Percentiles rank a stretch among this genome's conserved stretches.
These are phyloP conservation scores for Pseudoscleropodium purum DNA, from an alignment of 225 moss, liverwort and hornwort genomes.

Conservation along the genomic window DNA sequence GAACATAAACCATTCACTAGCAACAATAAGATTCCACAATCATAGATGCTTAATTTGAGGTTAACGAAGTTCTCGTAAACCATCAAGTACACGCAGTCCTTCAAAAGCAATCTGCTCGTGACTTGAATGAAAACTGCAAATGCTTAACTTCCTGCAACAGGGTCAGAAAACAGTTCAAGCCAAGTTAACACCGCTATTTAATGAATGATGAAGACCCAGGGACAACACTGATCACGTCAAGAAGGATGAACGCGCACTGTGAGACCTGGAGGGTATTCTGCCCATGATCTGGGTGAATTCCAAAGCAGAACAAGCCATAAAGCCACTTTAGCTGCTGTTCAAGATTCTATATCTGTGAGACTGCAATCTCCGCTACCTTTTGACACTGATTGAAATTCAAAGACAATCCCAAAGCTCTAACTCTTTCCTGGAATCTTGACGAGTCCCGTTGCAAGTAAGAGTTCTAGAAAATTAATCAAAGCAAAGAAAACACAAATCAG, in stretches of 20 bases:
- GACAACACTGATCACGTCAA: neutral
- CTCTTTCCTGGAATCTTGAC: neutral
- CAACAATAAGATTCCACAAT: neutral
- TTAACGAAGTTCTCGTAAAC: neutral
- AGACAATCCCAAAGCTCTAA: neutral
- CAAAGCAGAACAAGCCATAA: neutral
- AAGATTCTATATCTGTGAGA: neutral
- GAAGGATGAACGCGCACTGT: neutral
- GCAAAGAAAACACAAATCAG: neutral
- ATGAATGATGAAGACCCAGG: neutral
- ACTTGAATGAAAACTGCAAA: neutral
- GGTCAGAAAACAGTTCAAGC: neutral
- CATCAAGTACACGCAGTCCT: neutral
- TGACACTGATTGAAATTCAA: neutral
- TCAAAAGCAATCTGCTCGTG: neutral
- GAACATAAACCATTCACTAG: neutral
- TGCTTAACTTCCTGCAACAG: neutral
- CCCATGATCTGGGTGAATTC: neutral
- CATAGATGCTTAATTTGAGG: neutral
- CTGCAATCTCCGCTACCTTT: neutral
- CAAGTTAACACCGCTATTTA: neutral
- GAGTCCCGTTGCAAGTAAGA: neutral
- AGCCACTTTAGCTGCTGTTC: neutral
- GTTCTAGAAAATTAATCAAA: neutral
- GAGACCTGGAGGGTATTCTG: neutral